phyloP scores from a whole-genome alignment of 1,284 basidiomycete species.

The Porodaedalea pini region DNA sequence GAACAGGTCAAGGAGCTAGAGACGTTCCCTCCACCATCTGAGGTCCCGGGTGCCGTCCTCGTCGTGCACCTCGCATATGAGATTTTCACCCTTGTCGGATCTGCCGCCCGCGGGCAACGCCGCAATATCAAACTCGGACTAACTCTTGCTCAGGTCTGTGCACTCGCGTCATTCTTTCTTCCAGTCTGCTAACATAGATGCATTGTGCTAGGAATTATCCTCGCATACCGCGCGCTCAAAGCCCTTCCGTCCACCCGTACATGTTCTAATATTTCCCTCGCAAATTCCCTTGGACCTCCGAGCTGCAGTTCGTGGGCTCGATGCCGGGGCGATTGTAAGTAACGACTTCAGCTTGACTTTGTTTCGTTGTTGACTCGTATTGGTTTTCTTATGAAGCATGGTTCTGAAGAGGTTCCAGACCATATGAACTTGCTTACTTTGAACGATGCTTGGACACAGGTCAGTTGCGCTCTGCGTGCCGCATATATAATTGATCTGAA shows the following conservation, averaged over 20 bases:
- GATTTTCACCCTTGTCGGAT: constrained; percentile 71
- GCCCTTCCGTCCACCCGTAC: constrained; percentile 68
- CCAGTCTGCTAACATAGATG: background rate
- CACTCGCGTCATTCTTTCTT: constrained; percentile 3
- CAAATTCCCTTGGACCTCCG: constrained; percentile 66
- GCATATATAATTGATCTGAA: background rate
- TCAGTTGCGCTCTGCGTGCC: constrained; percentile 31
- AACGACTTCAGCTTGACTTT: background rate
- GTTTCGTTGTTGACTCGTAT: constrained; percentile 10
- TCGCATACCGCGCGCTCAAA: constrained; percentile 43
- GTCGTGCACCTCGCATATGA: constrained; percentile 74
- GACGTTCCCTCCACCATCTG: constrained; percentile 26
- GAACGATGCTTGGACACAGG: constrained; percentile 54
- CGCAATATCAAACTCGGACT: constrained; percentile 60
- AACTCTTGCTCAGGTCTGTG: constrained; percentile 48
- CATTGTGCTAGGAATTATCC: constrained; percentile 48
- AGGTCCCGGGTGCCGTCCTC: constrained; percentile 44
- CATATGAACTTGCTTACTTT: constrained; percentile 75
- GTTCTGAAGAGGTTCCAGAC: constrained; percentile 51
- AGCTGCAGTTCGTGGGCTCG: constrained; percentile 60
- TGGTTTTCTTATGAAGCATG: constrained; percentile 45
- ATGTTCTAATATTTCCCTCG: constrained; percentile 68
- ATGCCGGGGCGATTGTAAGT: constrained; percentile 40
- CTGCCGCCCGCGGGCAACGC: constrained; percentile 53
- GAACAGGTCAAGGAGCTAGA: constrained; percentile 33